phyloP scores from a whole-genome alignment of 495 filamentous ascomycete species.

The Hypomontagnella submonticulosa region DNA sequence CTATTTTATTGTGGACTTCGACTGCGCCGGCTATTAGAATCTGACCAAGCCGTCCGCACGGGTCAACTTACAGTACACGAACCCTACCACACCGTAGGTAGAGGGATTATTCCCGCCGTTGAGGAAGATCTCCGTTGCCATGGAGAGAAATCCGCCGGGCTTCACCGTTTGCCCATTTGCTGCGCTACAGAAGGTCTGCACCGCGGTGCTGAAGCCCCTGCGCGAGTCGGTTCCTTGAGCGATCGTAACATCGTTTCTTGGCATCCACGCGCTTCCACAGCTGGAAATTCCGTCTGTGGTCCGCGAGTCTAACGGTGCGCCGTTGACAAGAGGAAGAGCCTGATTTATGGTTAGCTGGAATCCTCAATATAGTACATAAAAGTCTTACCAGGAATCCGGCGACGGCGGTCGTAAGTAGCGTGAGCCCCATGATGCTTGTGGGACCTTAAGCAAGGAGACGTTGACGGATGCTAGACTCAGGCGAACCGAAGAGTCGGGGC shows the following conservation, averaged over 20 bases:
- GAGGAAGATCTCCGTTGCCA: constrained; percentile 48
- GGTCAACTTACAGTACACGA: constrained; percentile 44
- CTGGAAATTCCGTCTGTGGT: constrained; percentile 46
- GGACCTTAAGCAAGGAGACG: neutral
- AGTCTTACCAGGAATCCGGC: constrained; percentile 25
- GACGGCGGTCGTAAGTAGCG: constrained; percentile 4
- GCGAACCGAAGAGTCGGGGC: neutral
- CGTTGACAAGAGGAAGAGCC: constrained; percentile 13
- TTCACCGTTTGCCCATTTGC: constrained; percentile 41
- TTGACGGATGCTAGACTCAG: neutral
- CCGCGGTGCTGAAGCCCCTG: constrained; percentile 42
- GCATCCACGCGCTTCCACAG: constrained; percentile 46
- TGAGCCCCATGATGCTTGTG: constrained; percentile 27
- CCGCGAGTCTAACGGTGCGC: neutral
- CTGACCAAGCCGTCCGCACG: neutral
- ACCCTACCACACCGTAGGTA: constrained; percentile 43
- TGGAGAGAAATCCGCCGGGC: constrained; percentile 43
- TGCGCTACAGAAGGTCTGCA: constrained; percentile 41
- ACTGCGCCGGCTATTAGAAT: constrained; percentile 30
- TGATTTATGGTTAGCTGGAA: constrained; percentile 11
- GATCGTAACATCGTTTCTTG: constrained; percentile 43
- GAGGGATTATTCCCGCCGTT: constrained; percentile 40
- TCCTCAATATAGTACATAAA: neutral
- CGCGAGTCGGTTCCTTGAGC: constrained; percentile 43
- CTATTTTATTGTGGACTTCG: constrained; percentile 48